Conservation (phyloP, 495 filamentous ascomycete species). For the Podospora anserina region DNA sequence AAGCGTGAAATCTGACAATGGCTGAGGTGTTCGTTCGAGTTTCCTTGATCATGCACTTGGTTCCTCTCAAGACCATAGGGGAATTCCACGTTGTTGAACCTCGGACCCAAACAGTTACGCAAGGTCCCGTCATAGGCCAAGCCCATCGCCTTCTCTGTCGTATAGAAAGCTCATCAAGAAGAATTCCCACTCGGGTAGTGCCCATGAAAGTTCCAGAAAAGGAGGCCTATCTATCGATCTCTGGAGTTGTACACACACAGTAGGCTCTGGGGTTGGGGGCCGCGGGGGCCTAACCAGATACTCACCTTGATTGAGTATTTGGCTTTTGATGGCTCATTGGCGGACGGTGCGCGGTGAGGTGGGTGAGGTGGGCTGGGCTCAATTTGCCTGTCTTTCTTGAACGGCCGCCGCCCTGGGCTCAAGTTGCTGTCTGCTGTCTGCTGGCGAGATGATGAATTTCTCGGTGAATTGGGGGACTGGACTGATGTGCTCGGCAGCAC, state of each 20-base stretch:
- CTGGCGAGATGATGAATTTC: background rate
- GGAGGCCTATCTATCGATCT: background rate
- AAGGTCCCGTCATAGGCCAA: background rate
- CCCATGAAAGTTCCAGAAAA: no score
- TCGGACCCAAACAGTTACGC: background rate
- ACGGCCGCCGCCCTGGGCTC: background rate
- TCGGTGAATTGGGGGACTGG: background rate
- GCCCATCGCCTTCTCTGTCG: background rate
- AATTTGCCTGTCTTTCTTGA: background rate
- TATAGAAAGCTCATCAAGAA: background rate
- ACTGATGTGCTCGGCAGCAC: background rate
- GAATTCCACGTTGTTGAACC: background rate
- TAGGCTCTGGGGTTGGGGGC: background rate
- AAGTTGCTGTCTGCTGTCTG: no score
- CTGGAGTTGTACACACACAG: no score
- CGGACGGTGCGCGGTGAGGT: background rate
- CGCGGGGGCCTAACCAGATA: background rate
- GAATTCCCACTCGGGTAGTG: background rate
- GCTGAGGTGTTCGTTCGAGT: background rate
- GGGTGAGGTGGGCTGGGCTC: background rate
- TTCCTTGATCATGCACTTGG: background rate
- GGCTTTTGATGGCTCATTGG: background rate
- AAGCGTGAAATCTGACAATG: background rate
- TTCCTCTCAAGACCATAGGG: background rate
- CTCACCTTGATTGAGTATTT: background rate